Conservation (phyloP, 2,329 filamentous ascomycete genomes). For the Neoscytalidium dimidiatum region DNA sequence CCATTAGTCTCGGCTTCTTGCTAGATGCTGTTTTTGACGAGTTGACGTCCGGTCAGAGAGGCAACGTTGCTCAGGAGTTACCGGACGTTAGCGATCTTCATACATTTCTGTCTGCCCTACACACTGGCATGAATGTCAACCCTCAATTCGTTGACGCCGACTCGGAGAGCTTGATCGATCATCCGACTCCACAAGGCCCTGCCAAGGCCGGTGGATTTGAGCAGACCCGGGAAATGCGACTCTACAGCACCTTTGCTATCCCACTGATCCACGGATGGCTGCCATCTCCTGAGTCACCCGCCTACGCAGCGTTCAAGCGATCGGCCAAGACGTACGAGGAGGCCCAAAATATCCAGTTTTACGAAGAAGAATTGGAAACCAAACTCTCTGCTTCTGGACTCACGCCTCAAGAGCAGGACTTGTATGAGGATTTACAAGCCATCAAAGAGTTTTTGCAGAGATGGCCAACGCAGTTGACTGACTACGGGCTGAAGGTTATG, state of each 20-base stretch:
- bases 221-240: conserved; percentile 80
- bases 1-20: conserved; percentile 81
- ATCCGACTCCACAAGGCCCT: conserved; percentile 23
- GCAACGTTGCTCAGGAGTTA: conserved; percentile 63
- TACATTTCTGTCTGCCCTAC: conserved; percentile 80
- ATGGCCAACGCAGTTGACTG: conserved; percentile 85
- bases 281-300: conserved; percentile 66
- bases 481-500: conserved; percentile 76
- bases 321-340: conserved; percentile 87
- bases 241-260: conserved; percentile 87
- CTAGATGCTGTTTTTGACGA: conserved; percentile 92
- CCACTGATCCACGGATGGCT: conserved; percentile 94
- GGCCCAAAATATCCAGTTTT: conserved; percentile 83
- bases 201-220: conserved; percentile 74
- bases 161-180: conserved; percentile 39
- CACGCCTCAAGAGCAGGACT: conserved; percentile 70
- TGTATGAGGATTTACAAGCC: conserved; percentile 78
- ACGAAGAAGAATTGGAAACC: conserved; percentile 83
- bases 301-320: conserved; percentile 69
- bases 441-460: conserved; percentile 81
- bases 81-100: conserved; percentile 90
- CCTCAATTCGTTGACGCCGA: conserved; percentile 68
- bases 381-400: conserved; percentile 69
- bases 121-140: conserved; percentile 98
- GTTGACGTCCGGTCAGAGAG: conserved; percentile 75